Evolutionary conservation across 352 stramenopile genomes (phyloP).

Genomic region (Globisporangium okanoganense): DNA sequence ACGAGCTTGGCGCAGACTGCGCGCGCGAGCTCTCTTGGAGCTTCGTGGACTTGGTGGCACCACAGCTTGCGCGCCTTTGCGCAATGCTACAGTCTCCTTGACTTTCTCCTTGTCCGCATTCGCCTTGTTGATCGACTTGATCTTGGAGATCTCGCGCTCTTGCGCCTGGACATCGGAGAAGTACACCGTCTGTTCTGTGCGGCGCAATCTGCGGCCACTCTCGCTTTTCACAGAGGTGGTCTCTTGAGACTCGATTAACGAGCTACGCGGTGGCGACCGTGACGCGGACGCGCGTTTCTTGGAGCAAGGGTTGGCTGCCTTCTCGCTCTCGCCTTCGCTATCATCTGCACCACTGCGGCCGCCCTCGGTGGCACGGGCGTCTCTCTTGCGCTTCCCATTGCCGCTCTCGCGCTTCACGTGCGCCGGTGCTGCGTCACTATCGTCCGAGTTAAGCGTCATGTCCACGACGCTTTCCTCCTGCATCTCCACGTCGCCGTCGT

Average conservation of each 20-base stretch:
- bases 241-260: background rate
- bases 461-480: background rate
- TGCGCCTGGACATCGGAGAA: slow-evolving; percentile 56
- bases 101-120: slow-evolving; percentile 10
- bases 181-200: slow-evolving; percentile 28
- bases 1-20: slow-evolving; percentile 40
- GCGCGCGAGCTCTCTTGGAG: slow-evolving; percentile 46
- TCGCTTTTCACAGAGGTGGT: background rate
- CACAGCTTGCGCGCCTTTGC: slow-evolving; percentile 37
- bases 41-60: slow-evolving; percentile 14
- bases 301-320: background rate
- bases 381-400: slow-evolving; percentile 3
- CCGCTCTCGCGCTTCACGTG: slow-evolving; percentile 1
- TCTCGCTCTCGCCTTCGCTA: background rate
- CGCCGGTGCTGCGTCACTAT: background rate
- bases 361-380: background rate
- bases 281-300: background rate
- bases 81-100: slow-evolving; percentile 20
- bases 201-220: background rate
- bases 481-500: background rate
- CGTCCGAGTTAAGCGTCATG: slow-evolving; percentile 3
- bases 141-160: slow-evolving; percentile 42
- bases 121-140: slow-evolving; percentile 34
- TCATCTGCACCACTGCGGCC: background rate
- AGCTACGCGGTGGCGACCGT: slow-evolving; percentile 5